phyloP scores from a whole-genome alignment of 78 protist species.

The Cavenderia fasciculata region DNA sequence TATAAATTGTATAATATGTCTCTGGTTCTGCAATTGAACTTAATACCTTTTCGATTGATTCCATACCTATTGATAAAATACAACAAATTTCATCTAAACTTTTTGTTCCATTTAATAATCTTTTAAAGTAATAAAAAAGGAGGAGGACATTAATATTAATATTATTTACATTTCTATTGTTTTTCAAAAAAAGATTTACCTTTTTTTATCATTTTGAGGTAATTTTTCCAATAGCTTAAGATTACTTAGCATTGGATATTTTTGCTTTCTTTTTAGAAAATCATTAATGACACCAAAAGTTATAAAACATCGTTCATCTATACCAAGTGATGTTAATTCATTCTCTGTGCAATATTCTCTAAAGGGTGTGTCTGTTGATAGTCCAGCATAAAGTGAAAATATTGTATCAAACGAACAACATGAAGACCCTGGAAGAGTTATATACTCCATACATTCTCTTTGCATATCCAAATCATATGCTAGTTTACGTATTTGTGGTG shows the following conservation, averaged over 20 bases:
- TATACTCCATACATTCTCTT: slow-evolving; percentile 40
- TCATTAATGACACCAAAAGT: slow-evolving; percentile 70
- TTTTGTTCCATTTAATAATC: slow-evolving; percentile 54
- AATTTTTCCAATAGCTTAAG: slow-evolving; percentile 13
- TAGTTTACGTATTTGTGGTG: slow-evolving; percentile 45
- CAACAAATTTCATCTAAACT: slow-evolving; percentile 76
- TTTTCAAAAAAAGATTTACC: background rate
- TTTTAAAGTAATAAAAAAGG: background rate
- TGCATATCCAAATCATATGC: slow-evolving; percentile 69
- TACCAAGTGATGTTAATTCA: slow-evolving; percentile 36
- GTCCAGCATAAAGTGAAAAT: slow-evolving; percentile 12
- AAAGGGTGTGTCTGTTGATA: slow-evolving; percentile 35
- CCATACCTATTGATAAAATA: slow-evolving; percentile 68
- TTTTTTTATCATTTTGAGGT: slow-evolving; percentile 45
- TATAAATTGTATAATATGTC: slow-evolving; percentile 18
- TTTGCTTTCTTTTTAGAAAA: slow-evolving; percentile 68
- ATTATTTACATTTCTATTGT: background rate
- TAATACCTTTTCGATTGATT: slow-evolving; percentile 30
- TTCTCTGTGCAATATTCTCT: slow-evolving; percentile 70
- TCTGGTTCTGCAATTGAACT: slow-evolving; percentile 47
- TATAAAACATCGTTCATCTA: slow-evolving; percentile 57
- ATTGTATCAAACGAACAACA: slow-evolving; percentile 46
- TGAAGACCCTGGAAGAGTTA: slow-evolving; percentile 21
- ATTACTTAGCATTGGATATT: slow-evolving; percentile 44
- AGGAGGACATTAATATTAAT: background rate